Conservation (phyloP, 2,329 filamentous ascomycete genomes). For the Trichoderma koningii region DNA sequence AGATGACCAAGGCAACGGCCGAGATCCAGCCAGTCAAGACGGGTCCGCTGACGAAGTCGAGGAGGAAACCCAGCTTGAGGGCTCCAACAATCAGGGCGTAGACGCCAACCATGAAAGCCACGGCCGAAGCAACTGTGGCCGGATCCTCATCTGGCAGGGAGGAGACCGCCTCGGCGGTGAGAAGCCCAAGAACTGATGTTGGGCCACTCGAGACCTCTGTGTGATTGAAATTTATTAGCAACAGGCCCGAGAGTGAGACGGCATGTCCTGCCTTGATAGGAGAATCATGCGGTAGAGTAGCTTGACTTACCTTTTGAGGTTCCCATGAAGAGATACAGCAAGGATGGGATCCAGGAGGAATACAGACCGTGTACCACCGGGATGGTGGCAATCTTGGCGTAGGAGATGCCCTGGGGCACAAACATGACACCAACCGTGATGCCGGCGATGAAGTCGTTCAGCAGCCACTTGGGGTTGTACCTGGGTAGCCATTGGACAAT, state of each 20-base stretch:
- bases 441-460: conserved; percentile 63
- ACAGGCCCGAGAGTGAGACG: neutral
- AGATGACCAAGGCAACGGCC: conserved; percentile 65
- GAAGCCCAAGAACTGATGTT: conserved; percentile 64
- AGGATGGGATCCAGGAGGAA: conserved; percentile 60
- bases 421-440: conserved; percentile 62
- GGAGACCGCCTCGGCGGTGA: conserved; percentile 62
- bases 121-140: conserved; percentile 59
- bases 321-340: conserved; percentile 61
- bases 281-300: neutral
- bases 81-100: conserved; percentile 61
- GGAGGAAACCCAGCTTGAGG: conserved; percentile 63
- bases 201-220: conserved; percentile 63
- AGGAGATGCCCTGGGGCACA: conserved; percentile 63
- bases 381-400: conserved; percentile 63
- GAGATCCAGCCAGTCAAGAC: conserved; percentile 68
- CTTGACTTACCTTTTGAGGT: conserved; percentile 57
- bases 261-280: too few relatives aligned
- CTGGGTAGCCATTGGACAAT: conserved; percentile 64
- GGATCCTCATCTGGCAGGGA: conserved; percentile 55
- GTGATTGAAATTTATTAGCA: neutral
- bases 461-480: conserved; percentile 62
- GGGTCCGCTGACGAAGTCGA: conserved; percentile 67
- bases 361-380: conserved; percentile 62
- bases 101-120: conserved; percentile 65